phyloP scores from a whole-genome alignment of 257 asterid species.

The Solanum ossicruentum region DNA sequence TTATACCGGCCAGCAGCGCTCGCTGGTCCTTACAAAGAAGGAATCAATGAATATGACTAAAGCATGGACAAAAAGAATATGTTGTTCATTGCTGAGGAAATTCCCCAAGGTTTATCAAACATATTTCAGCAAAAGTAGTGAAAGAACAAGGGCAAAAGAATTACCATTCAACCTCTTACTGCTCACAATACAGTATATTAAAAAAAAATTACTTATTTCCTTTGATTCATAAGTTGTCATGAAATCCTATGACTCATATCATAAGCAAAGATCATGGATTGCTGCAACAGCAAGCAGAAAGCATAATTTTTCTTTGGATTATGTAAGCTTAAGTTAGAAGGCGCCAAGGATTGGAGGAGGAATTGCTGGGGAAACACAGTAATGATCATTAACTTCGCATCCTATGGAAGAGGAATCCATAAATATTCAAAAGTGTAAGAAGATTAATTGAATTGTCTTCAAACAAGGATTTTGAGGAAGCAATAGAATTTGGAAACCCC shows the following conservation, averaged over 20 bases:
- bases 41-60: not conserved
- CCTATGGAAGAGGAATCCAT: not conserved
- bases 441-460: not conserved
- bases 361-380: not conserved
- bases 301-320: not conserved
- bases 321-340: not conserved
- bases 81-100: not conserved
- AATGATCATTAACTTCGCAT: not conserved
- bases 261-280: not conserved
- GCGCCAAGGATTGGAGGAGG: not conserved
- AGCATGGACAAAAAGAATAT: not conserved
- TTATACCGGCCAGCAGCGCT: not conserved
- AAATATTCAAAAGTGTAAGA: not conserved
- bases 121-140: not conserved
- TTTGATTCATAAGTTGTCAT: not conserved
- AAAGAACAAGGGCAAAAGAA: not conserved
- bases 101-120: not conserved
- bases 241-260: not conserved
- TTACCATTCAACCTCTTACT: not conserved
- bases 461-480: not conserved
- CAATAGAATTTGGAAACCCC: not conserved
- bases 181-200: not conserved
- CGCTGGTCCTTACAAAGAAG: not conserved
- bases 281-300: not conserved
- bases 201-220: not conserved